Evolutionary conservation across 148 eudicot genomes (phyloP), one percentile per base, ranked within the genome.

Genomic region (Cornus suecica): DNA sequence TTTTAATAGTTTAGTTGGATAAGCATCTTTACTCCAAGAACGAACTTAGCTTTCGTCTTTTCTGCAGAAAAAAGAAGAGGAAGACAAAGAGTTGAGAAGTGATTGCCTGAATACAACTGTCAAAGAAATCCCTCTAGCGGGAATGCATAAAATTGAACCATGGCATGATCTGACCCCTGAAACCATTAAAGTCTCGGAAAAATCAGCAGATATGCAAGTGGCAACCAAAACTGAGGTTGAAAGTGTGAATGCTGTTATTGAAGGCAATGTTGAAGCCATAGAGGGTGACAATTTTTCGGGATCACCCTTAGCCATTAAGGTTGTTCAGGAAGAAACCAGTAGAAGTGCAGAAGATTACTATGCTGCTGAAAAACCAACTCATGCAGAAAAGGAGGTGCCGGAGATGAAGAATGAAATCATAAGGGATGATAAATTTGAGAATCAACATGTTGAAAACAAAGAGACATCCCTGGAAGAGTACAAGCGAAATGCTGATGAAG

Each of bases 271-370:
- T 61, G 76, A 29, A 73, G 74, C 71, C 66, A 65, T 45, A 60
- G 79, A 76, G 77, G 79, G 84, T 76, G 84, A 77, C 70, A 41
- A 16, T 81, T 83, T 76, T 85, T 68, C 73, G 72, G 52, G 66
- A 77, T 73, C 86, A 52, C 83, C 77, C 85, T 48, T 65, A 51
- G 80, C 76, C 73, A 70, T 72, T 70, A 73, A 73, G 74, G 74
- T 77, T 74, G 72, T 60, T 45, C n/a, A 0, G 16, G 65, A 76
- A 27, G 79, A 63, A 27, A 28, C 1, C n/a, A 64, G 34, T 41
- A 76, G 29, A 31, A 27, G 16, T 3, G 48, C 72, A 30, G 68
- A 65, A 66, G 41, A 72, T 42, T 34, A 20, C 29, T 9, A 56
- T 71, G 74, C 62, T 52, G 34, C 65, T 15, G 62, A 58, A n/a